A percentile compares a stretch with the other conserved stretches of the same genome.
phyloP scores from a whole-genome alignment of 208 protist species.

The Strigomonas culicis region DNA sequence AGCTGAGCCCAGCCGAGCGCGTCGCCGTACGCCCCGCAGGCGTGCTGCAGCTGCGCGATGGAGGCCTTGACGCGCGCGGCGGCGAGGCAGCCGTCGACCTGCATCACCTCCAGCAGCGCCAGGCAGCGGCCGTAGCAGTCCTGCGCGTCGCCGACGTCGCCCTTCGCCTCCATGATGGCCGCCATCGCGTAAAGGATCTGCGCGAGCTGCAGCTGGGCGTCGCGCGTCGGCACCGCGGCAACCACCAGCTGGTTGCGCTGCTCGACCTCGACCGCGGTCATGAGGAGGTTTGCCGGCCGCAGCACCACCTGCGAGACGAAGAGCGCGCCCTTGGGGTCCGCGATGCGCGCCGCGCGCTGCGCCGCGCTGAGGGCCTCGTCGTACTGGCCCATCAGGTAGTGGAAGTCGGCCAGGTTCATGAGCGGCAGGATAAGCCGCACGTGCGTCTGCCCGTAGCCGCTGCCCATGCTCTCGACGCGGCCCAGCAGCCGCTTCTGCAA shows the following conservation, averaged over 20 bases:
- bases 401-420: conserved; percentile 42
- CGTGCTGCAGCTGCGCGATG: conserved; percentile 47
- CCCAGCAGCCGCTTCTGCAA: conserved; percentile 25
- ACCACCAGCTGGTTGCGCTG: conserved; percentile 21
- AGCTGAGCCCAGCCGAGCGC: conserved; percentile 36
- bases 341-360: conserved; percentile 33
- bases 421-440: conserved; percentile 33
- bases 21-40: conserved; percentile 37
- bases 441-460: conserved; percentile 23
- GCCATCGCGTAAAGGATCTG: conserved; percentile 30
- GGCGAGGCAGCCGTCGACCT: conserved; percentile 29
- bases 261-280: conserved; percentile 12
- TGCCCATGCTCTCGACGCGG: conserved; percentile 14
- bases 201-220: conserved; percentile 13
- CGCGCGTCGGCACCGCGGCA: conserved; percentile 13
- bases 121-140: conserved; percentile 39
- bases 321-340: conserved; percentile 52
- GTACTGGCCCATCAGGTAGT: conserved; percentile 36
- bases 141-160: conserved; percentile 24
- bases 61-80: conserved; percentile 27
- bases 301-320: conserved; percentile 35
- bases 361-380: conserved; percentile 27
- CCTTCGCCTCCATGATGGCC: conserved; percentile 40
- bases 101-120: conserved; percentile 37
- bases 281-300: conserved; percentile 39